Evolutionary conservation across 208 protist species (phyloP).

Genomic region (Blastocrithidia nonstop): DNA sequence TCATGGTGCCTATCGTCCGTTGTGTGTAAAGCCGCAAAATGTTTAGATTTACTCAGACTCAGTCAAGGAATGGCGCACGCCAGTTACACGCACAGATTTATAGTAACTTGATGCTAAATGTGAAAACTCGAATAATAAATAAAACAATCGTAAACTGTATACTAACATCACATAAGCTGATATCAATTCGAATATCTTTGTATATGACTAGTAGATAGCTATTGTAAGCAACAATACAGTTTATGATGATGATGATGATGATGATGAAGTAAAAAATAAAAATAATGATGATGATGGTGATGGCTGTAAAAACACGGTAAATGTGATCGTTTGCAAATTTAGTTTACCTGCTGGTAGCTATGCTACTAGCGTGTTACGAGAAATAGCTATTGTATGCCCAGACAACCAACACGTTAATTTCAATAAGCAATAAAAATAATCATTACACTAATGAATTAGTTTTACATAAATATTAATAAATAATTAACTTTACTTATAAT

Average conservation of each 20-base stretch:
- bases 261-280: neutral
- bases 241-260: too few species aligned
- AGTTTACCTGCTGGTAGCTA: constrained; percentile 73
- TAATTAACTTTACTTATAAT: too few species aligned
- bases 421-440: too few species aligned
- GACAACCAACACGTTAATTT: constrained; percentile 32
- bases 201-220: too few species aligned
- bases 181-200: too few species aligned
- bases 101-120: constrained; percentile 9
- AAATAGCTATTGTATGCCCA: constrained; percentile 35
- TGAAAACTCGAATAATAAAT: neutral
- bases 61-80: constrained; percentile 17
- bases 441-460: too few species aligned
- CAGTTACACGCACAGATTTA: constrained; percentile 56
- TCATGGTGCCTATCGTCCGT: constrained; percentile 71
- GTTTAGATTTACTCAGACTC: constrained; percentile 13
- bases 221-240: too few species aligned
- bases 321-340: constrained; percentile 47
- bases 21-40: constrained; percentile 29
- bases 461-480: too few species aligned
- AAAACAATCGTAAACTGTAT: neutral
- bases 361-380: constrained; percentile 69
- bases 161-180: too few species aligned
- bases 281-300: neutral
- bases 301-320: constrained; percentile 4